phyloP scores from a whole-genome alignment of 257 asterid species.

The Solanum paucissectum region DNA sequence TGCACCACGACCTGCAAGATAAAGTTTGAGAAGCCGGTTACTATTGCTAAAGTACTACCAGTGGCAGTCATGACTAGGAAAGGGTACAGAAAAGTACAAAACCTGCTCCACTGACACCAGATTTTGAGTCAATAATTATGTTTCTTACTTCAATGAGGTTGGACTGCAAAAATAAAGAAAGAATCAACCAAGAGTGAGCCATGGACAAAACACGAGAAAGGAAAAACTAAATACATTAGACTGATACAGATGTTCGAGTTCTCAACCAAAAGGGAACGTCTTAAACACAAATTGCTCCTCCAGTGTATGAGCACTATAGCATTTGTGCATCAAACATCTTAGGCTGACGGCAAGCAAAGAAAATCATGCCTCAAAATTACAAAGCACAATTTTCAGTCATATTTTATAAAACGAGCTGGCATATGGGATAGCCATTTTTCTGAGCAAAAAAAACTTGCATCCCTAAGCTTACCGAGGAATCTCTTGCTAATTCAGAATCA shows the following conservation, averaged over 20 bases:
- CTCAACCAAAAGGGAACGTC: neutral
- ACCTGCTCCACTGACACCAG: constrained; percentile 99
- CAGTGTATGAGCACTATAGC: neutral
- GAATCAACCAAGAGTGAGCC: neutral
- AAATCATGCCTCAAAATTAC: neutral
- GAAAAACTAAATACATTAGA: neutral
- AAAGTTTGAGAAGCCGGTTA: constrained; percentile 3
- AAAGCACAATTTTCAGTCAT: neutral
- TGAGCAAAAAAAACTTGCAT: neutral
- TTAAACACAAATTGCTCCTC: neutral
- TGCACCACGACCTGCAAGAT: constrained; percentile 74
- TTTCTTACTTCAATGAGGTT: constrained; percentile 61
- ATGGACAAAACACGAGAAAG: neutral
- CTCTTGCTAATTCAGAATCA: neutral
- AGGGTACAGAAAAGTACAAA: constrained; percentile 3
- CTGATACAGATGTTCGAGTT: neutral
- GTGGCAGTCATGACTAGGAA: neutral
- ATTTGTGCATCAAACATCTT: neutral
- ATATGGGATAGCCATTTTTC: neutral
- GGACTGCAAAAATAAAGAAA: constrained; percentile 41
- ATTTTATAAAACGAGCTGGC: neutral
- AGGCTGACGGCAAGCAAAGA: neutral
- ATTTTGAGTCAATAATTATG: constrained; percentile 86
- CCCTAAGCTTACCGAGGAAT: neutral
- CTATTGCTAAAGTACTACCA: neutral